Conservation (phyloP, 2,329 filamentous ascomycete genomes). For the Xylaria digitata region DNA sequence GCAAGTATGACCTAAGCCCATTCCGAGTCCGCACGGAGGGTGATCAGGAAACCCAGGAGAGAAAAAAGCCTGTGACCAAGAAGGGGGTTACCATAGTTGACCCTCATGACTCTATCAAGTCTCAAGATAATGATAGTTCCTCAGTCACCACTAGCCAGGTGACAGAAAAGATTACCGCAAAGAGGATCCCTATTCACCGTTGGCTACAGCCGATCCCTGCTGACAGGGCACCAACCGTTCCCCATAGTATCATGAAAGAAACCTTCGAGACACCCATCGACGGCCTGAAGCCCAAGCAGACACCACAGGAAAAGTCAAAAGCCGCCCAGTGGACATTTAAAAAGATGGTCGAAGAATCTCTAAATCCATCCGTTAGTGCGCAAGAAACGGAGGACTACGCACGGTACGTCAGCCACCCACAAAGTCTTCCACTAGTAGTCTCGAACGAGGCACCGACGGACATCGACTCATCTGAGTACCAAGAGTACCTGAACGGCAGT, state of each 20-base stretch:
- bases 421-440: conserved; percentile 85
- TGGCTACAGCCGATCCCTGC: conserved; percentile 67
- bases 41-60: conserved; percentile 69
- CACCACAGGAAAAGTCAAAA: conserved; percentile 78
- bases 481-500: conserved; percentile 80
- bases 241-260: conserved; percentile 69
- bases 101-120: conserved; percentile 58
- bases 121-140: conserved; percentile 55
- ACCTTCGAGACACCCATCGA: conserved; percentile 48
- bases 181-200: conserved; percentile 67
- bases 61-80: conserved; percentile 64
- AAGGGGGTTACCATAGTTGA: conserved; percentile 79
- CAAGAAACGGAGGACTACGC: conserved; percentile 87
- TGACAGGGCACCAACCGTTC: conserved; percentile 51
- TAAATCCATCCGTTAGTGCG: conserved; percentile 83
- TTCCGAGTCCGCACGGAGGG: conserved; percentile 80
- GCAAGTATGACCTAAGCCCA: conserved; percentile 85
- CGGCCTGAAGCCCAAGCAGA: conserved; percentile 62
- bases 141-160: conserved; percentile 54
- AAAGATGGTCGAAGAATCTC: conserved; percentile 84
- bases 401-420: conserved; percentile 88
- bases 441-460: conserved; percentile 73
- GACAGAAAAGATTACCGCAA: conserved; percentile 51
- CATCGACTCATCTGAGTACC: conserved; percentile 72
- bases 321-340: conserved; percentile 90